Evolutionary conservation across 2,329 filamentous ascomycete genomes (phyloP).

Genomic region (Monosporascus sp.): DNA sequence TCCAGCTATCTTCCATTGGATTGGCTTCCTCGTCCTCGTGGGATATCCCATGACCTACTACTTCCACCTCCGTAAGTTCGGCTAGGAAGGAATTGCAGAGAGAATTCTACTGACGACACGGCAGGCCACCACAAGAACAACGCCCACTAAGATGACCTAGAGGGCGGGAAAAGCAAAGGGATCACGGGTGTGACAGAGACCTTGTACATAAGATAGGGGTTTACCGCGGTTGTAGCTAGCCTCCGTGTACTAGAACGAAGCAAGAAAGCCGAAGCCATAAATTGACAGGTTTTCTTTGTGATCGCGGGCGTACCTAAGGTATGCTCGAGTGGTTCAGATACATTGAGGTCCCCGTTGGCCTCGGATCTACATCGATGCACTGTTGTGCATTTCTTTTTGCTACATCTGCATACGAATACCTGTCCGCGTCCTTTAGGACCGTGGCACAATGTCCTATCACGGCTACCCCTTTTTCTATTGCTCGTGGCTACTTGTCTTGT

Average conservation of each 20-base stretch:
- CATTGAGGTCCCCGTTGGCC: too few relatives aligned
- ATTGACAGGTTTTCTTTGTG: conserved; percentile 1
- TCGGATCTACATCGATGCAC: too few relatives aligned
- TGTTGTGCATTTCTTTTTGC: too few relatives aligned
- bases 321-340: too few relatives aligned
- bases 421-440: too few relatives aligned
- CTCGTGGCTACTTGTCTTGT: conserved; percentile 7
- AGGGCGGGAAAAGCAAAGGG: background rate
- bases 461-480: too few relatives aligned
- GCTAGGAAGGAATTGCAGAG: background rate
- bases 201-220: conserved; percentile 24
- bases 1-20: conserved; percentile 80
- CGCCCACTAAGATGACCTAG: conserved; percentile 65
- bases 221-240: conserved; percentile 4
- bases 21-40: conserved; percentile 70
- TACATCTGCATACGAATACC: too few relatives aligned
- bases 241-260: conserved; percentile 24
- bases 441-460: too few relatives aligned
- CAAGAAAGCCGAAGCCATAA: conserved; percentile 3
- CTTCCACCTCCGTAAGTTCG: conserved; percentile 91
- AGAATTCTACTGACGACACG: conserved; percentile 10
- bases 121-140: conserved; percentile 99
- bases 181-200: conserved; percentile 6
- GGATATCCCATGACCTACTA: conserved; percentile 99
- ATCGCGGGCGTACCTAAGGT: too few relatives aligned